A percentile compares a stretch with the other conserved stretches of the same genome.
Conservation (phyloP, 1,284 basidiomycete species). For the Malassezia psittaci region DNA sequence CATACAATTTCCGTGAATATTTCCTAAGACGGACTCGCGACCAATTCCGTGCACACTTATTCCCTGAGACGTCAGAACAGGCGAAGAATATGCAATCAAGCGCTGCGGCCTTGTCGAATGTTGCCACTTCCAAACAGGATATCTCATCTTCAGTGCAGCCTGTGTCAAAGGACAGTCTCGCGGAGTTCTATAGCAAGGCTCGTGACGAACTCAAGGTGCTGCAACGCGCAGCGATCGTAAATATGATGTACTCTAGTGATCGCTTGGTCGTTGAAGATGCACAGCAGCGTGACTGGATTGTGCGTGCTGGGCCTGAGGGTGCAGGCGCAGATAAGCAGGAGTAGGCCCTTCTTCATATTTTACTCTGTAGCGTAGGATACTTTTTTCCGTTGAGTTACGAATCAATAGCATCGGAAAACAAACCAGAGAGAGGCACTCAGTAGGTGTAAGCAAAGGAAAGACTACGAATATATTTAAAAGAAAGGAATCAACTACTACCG, state of each 20-base stretch:
- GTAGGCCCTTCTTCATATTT: background rate
- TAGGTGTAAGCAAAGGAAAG: no score
- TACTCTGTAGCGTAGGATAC: no score
- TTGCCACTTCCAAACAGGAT: background rate
- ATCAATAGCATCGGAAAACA: background rate
- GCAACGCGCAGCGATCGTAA: conserved; percentile 41
- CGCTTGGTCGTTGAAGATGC: conserved; percentile 38
- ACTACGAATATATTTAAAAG: no score
- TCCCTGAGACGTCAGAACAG: conserved; percentile 12
- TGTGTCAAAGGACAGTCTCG: conserved; percentile 18
- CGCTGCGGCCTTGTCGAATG: conserved; percentile 3
- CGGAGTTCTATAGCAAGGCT: conserved; percentile 32
- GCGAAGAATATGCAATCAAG: conserved; percentile 10
- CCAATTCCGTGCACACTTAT: conserved; percentile 37
- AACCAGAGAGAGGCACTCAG: background rate
- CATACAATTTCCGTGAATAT: conserved; percentile 48
- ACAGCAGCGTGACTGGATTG: conserved; percentile 6
- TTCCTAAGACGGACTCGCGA: conserved; percentile 44
- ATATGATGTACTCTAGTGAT: conserved; percentile 44
- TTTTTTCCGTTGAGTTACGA: no score
- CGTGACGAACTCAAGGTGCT: conserved; percentile 39
- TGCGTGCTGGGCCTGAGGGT: conserved; percentile 8
- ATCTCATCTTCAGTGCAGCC: background rate
- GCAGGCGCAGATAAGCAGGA: background rate
- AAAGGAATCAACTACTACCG: background rate